phyloP scores from a whole-genome alignment of 164 flowering plant genomes.

The Cinnamomum chago region DNA sequence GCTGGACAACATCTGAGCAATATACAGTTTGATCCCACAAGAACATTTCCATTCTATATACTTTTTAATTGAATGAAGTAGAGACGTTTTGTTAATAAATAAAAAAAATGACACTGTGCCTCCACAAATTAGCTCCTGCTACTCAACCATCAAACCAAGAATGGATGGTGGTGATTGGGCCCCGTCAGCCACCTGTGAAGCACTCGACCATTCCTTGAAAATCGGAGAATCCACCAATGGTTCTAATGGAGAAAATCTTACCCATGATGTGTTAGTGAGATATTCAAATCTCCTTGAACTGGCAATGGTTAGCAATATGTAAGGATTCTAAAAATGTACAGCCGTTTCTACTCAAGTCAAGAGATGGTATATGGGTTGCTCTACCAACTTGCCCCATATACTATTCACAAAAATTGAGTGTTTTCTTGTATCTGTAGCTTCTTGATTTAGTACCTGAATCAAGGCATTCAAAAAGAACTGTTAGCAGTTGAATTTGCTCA shows the following conservation, averaged over 20 bases:
- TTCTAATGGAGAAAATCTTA: background rate
- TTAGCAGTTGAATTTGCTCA: background rate
- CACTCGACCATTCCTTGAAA: no score
- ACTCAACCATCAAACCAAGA: background rate
- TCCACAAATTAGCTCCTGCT: background rate
- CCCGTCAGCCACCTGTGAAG: no score
- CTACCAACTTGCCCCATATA: background rate
- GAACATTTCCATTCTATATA: no score
- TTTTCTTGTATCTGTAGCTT: background rate
- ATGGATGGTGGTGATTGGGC: background rate
- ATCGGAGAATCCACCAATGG: background rate
- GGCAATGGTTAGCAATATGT: background rate
- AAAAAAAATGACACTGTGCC: background rate
- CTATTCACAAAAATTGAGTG: slow-evolving; percentile 1
- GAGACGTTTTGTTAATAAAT: background rate
- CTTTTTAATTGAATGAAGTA: background rate
- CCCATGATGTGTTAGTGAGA: background rate
- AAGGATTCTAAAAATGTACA: background rate
- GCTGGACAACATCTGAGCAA: no score
- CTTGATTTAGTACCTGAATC: slow-evolving; percentile 8
- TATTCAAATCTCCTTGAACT: background rate
- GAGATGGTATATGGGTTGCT: background rate
- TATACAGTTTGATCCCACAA: no score
- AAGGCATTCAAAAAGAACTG: background rate
- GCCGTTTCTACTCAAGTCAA: no score